Evolutionary conservation across 495 filamentous ascomycete genomes (phyloP).

Genomic region (Usnea hakonensis): DNA sequence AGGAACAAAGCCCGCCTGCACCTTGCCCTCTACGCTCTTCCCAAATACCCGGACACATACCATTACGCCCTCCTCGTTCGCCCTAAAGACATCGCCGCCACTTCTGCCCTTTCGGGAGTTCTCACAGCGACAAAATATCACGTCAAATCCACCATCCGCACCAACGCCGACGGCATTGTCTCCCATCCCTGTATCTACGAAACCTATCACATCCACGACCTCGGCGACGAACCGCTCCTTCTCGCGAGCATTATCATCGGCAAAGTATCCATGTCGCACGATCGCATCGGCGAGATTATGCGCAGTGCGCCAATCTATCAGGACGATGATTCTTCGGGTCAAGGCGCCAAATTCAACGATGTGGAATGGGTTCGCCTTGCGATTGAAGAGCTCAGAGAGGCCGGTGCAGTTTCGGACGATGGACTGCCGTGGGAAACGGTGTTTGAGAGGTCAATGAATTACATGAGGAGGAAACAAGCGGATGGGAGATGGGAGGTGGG

Average conservation of each 20-base stretch:
- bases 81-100: background rate
- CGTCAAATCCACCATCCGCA: conserved; percentile 1
- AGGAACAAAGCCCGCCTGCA: background rate
- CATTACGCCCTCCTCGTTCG: background rate
- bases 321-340: background rate
- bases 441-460: background rate
- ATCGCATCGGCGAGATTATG: background rate
- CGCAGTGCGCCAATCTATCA: background rate
- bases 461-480: background rate
- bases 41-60: background rate
- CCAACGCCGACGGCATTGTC: background rate
- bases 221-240: background rate
- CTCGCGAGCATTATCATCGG: background rate
- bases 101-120: background rate
- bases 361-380: background rate
- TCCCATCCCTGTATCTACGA: background rate
- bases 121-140: background rate
- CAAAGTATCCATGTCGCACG: background rate
- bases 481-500: background rate
- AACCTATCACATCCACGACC: background rate
- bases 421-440: background rate
- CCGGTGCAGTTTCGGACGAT: background rate
- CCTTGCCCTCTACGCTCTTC: background rate
- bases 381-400: background rate
- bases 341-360: background rate